These are phyloP conservation scores for Scleromitrula shiraiana DNA, from an alignment of 2,329 filamentous ascomycete species.

Conservation along the genomic window DNA sequence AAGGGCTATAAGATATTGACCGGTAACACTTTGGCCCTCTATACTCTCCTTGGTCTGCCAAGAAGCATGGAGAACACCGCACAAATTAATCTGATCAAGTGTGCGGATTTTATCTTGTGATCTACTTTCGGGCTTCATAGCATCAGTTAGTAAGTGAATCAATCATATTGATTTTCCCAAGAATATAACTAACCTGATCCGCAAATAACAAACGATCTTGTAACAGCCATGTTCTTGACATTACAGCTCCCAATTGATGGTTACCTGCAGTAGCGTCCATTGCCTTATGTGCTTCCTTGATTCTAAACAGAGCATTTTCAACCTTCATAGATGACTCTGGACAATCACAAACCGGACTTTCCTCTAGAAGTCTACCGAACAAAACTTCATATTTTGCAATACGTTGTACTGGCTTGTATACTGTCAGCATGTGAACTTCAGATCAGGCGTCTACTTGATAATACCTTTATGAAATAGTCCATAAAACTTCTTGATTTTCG, in stretches of 20 bases:
- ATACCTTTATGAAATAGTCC: slow-evolving; percentile 84
- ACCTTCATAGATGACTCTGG: slow-evolving; percentile 76
- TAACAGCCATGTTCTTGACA: slow-evolving; percentile 78
- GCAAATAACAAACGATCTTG: slow-evolving; percentile 74
- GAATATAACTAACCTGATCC: slow-evolving; percentile 48
- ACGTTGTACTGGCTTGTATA: slow-evolving; percentile 72
- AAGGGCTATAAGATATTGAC: slow-evolving; percentile 76
- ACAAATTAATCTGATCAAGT: slow-evolving; percentile 73
- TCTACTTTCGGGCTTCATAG: slow-evolving; percentile 36
- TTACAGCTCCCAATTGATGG: slow-evolving; percentile 54
- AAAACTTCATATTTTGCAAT: slow-evolving; percentile 86
- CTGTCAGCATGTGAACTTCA: slow-evolving; percentile 5
- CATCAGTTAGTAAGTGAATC: neutral
- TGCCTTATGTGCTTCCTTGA: slow-evolving; percentile 67
- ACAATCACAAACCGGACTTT: slow-evolving; percentile 78
- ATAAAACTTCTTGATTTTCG: slow-evolving; percentile 74
- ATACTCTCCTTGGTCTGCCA: slow-evolving; percentile 66
- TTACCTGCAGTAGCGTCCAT: slow-evolving; percentile 84
- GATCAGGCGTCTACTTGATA: neutral
- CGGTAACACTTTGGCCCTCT: slow-evolving; percentile 59
- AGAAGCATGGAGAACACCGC: slow-evolving; percentile 74
- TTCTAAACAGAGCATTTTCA: slow-evolving; percentile 59
- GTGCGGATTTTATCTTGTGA: slow-evolving; percentile 63
- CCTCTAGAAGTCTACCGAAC: slow-evolving; percentile 73
- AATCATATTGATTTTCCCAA: neutral